Percentiles rank a stretch among this genome's conserved stretches.
phyloP scores from a whole-genome alignment of 1,284 basidiomycete genomes.

The Heterobasidion annosum region DNA sequence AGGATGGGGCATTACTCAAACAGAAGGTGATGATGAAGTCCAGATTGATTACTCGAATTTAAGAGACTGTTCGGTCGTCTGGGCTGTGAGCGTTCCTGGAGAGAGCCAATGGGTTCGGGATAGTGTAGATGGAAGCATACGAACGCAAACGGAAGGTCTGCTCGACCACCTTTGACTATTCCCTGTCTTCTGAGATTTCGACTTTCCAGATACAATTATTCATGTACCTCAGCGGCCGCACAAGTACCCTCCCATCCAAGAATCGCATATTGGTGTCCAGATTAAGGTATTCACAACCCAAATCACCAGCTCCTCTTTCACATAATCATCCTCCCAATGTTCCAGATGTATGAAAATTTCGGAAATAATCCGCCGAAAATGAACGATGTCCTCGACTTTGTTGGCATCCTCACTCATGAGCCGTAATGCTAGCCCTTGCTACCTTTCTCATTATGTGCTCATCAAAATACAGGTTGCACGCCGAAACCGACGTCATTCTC shows the following conservation, averaged over 20 bases:
- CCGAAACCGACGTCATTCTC: conserved; percentile 21
- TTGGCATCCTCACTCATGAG: conserved; percentile 62
- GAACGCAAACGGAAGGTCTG: not conserved
- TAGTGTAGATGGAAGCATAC: conserved; percentile 22
- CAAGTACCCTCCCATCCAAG: conserved; percentile 53
- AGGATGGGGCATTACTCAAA: conserved; percentile 57
- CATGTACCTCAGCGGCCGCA: conserved; percentile 32
- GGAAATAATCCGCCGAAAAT: conserved; percentile 37
- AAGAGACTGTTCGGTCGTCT: conserved; percentile 52
- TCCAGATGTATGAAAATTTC: conserved; percentile 47
- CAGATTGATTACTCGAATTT: conserved; percentile 39
- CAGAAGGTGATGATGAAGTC: conserved; percentile 14
- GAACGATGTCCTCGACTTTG: conserved; percentile 54
- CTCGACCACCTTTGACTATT: no score
- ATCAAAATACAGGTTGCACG: conserved; percentile 20
- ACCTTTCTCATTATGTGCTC: conserved; percentile 1
- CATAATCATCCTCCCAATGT: not conserved
- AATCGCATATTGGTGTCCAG: conserved; percentile 52
- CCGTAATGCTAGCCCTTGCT: conserved; percentile 24
- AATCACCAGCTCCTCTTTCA: not conserved
- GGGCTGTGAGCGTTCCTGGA: conserved; percentile 66
- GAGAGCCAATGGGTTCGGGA: conserved; percentile 40
- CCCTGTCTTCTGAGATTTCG: no score
- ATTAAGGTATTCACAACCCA: conserved; percentile 41
- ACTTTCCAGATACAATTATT: not conserved